Conservation (phyloP, 2,329 filamentous ascomycete genomes). For the Fusarium piperis region DNA sequence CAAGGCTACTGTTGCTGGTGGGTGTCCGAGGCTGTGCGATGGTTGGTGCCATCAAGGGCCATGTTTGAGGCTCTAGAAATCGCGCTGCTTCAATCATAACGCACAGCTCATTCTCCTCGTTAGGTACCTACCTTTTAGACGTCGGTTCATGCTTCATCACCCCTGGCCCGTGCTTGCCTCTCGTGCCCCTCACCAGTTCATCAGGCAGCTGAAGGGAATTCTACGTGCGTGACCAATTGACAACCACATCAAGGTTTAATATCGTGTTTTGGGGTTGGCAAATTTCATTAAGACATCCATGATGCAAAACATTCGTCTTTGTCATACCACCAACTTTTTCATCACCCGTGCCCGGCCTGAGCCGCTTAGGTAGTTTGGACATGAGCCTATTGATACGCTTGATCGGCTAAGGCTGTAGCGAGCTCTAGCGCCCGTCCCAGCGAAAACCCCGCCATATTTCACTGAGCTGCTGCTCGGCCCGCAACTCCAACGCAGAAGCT, state of each 20-base stretch:
- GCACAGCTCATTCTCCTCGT: not conserved
- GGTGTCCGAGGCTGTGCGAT: not conserved
- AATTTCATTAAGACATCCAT: not conserved
- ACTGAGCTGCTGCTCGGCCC: not conserved
- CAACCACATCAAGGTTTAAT: not conserved
- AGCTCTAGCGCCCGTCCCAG: constrained; percentile 13
- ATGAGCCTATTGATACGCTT: not conserved
- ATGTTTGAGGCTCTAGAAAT: not conserved
- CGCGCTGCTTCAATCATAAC: not conserved
- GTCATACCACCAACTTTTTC: not conserved
- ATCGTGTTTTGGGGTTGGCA: not conserved
- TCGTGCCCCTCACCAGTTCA: constrained; percentile 29
- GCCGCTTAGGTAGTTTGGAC: not conserved
- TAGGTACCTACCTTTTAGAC: not conserved
- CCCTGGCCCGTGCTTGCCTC: constrained; percentile 19
- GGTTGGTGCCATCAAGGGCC: not conserved
- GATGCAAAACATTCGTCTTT: not conserved
- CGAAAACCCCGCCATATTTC: constrained; percentile 18
- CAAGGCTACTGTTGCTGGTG: constrained; percentile 4
- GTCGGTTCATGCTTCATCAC: constrained; percentile 6
- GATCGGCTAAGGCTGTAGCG: not conserved
- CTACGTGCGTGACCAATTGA: not conserved
- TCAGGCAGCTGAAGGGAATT: not conserved
- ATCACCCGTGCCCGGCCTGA: not conserved
- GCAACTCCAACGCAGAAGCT: constrained; percentile 12